A percentile compares a stretch with the other conserved stretches of the same genome.
Conservation (phyloP, 345 rosid species). For the Moricandia moricandioides region DNA sequence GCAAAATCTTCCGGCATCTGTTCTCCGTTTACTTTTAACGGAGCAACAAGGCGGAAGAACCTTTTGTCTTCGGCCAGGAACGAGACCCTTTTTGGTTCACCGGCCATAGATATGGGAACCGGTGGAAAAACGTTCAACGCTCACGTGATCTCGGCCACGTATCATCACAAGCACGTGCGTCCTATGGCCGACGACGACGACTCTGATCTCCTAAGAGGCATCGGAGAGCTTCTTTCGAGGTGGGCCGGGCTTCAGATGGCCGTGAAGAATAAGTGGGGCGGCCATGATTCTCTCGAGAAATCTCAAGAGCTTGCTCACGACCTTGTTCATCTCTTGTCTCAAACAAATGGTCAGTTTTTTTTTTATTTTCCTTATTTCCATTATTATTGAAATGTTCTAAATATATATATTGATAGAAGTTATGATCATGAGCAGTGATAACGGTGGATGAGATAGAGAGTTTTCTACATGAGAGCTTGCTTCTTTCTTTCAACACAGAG, state of each 20-base stretch:
- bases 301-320: constrained; percentile 40
- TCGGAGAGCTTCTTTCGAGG: constrained; percentile 46
- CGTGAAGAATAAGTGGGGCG: constrained; percentile 75
- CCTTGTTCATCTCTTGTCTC: constrained; percentile 52
- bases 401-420: background rate
- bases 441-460: constrained; percentile 67
- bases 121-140: constrained; percentile 6
- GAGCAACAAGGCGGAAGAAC: constrained; percentile 29
- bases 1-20: constrained; percentile 24
- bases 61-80: background rate
- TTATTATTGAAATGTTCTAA: background rate
- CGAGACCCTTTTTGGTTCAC: background rate
- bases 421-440: constrained; percentile 37
- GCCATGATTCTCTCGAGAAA: constrained; percentile 54
- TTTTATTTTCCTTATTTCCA: background rate
- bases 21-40: constrained; percentile 27
- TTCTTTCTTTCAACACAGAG: constrained; percentile 76
- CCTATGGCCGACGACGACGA: constrained; percentile 4
- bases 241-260: constrained; percentile 89
- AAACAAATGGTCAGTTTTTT: constrained; percentile 43
- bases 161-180: constrained; percentile 18
- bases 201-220: constrained; percentile 39
- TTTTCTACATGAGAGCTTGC: constrained; percentile 66
- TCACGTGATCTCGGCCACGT: constrained; percentile 7
- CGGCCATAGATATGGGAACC: constrained; percentile 30